A percentile compares a stretch with the other conserved stretches of the same genome.
Evolutionary conservation across 208 protist species (phyloP).

Genomic region (Leishmania tarentolae): DNA sequence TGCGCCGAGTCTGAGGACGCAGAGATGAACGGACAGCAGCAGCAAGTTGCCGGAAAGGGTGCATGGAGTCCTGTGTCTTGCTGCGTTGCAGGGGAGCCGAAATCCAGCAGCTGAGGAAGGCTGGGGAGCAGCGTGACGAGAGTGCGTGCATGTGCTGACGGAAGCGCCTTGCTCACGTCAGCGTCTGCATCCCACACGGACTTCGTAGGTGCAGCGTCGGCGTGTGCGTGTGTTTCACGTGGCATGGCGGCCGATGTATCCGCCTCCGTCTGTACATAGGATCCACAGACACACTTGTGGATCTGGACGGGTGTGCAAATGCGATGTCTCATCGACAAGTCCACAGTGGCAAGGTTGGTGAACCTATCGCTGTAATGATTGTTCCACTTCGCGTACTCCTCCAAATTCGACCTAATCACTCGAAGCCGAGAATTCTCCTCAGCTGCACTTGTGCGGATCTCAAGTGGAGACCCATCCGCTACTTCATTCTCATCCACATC

Average conservation of each 20-base stretch:
- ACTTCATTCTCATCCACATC: neutral
- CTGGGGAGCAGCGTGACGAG: constrained; percentile 26
- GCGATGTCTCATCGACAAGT: neutral
- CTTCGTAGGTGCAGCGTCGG: neutral
- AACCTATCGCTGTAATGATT: constrained; percentile 34
- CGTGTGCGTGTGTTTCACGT: neutral
- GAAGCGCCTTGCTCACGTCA: neutral
- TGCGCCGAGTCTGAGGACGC: neutral
- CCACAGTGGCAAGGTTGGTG: constrained; percentile 2
- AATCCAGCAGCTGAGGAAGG: constrained; percentile 2
- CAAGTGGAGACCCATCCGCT: neutral
- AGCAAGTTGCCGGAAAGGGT: constrained; percentile 9
- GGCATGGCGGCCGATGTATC: neutral
- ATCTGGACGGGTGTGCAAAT: neutral
- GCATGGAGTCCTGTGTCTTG: neutral
- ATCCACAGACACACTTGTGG: constrained; percentile 17
- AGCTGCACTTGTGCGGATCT: neutral
- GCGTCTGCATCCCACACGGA: neutral
- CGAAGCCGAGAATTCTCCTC: constrained; percentile 9
- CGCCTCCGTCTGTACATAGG: neutral
- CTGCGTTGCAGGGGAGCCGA: no score
- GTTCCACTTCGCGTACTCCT: constrained; percentile 36
- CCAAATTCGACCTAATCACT: constrained; percentile 10
- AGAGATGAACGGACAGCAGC: constrained; percentile 12
- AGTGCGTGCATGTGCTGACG: constrained; percentile 3